A percentile compares a stretch with the other conserved stretches of the same genome.
These are phyloP conservation scores for Trichoderma sp. DNA, from an alignment of 2,329 filamentous ascomycete genomes.

Conservation along the genomic window DNA sequence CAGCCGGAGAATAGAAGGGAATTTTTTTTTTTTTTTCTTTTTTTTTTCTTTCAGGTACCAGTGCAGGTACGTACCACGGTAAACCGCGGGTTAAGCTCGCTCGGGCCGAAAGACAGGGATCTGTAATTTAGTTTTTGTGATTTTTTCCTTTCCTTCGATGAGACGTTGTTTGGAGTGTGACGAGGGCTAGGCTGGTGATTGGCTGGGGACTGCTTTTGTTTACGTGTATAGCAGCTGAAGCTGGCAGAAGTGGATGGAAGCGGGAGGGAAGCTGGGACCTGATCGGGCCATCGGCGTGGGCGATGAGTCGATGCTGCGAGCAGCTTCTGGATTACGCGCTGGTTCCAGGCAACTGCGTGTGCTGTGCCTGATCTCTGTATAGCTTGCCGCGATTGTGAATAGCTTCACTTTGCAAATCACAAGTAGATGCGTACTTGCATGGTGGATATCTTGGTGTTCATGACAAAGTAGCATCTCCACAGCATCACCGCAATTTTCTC, in stretches of 20 bases:
- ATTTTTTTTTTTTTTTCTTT: background rate
- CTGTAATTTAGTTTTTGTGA: background rate
- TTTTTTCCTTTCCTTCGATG: background rate
- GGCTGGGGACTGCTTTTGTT: background rate
- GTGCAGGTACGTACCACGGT: background rate
- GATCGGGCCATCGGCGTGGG: background rate
- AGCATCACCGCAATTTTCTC: background rate
- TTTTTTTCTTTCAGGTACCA: background rate
- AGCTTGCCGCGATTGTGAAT: background rate
- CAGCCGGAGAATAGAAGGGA: background rate
- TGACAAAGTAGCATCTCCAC: background rate
- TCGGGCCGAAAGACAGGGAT: conserved; percentile 5
- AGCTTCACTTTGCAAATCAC: background rate
- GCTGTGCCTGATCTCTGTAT: background rate
- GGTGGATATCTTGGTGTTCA: background rate
- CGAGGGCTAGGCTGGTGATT: background rate
- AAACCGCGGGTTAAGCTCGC: conserved; percentile 18
- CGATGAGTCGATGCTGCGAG: background rate
- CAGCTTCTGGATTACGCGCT: background rate
- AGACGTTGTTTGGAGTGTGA: background rate
- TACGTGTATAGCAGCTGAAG: background rate
- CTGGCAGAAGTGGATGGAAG: background rate
- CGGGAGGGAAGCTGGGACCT: background rate
- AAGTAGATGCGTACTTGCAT: background rate
- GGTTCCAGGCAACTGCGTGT: background rate